Conservation (phyloP, 306 rosid species). For the Cicer chorassanicum region DNA sequence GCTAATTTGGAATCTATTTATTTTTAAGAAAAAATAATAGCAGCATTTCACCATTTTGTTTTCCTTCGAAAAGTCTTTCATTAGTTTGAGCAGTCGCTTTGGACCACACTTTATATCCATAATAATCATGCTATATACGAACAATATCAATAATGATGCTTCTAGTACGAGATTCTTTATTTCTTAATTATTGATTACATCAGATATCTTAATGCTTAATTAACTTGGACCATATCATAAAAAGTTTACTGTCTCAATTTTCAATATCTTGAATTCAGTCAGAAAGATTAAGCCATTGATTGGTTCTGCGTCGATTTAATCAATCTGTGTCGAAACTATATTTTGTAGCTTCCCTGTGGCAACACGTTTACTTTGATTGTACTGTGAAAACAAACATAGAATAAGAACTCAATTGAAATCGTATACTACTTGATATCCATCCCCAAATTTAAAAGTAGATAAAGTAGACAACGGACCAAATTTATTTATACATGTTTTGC, state of each 20-base stretch:
- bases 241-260: background rate
- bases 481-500: background rate
- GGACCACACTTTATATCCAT: conserved; percentile 25
- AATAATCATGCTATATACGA: background rate
- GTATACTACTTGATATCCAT: background rate
- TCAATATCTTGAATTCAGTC: conserved; percentile 22
- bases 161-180: background rate
- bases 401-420: background rate
- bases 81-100: conserved; percentile 32
- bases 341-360: too few relatives aligned
- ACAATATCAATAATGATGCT: background rate
- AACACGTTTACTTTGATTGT: too few relatives aligned
- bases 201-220: background rate
- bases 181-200: background rate
- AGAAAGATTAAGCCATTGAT: background rate
- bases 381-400: too few relatives aligned
- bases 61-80: background rate
- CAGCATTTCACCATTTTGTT: background rate
- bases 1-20: background rate
- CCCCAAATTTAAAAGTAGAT: conserved; percentile 11
- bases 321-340: too few relatives aligned
- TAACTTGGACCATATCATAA: background rate
- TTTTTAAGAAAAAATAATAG: background rate
- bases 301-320: too few relatives aligned
- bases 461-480: background rate